phyloP scores from a whole-genome alignment of 177 flowering plant genomes.

The Vitis hybrid region DNA sequence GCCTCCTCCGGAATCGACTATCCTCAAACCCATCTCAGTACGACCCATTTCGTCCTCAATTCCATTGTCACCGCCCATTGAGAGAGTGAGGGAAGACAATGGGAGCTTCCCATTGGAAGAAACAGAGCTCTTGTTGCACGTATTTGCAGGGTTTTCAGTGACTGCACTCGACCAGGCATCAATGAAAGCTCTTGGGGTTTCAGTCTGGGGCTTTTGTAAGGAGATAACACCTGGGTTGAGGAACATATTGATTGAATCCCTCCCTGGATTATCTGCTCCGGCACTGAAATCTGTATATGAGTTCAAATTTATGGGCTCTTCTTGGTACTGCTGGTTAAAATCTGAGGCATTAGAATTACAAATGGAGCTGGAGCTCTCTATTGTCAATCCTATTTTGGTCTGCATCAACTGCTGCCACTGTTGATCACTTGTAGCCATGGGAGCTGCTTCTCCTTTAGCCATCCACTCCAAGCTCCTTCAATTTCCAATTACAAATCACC shows the following conservation, averaged over 20 bases:
- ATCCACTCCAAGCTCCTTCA: slow-evolving; percentile 37
- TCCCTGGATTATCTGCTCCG: not conserved
- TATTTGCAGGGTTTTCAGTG: not conserved
- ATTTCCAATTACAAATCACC: not conserved
- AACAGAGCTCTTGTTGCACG: slow-evolving; percentile 7
- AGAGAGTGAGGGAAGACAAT: slow-evolving; percentile 25
- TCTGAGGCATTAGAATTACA: not conserved
- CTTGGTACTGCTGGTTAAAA: slow-evolving; percentile 10
- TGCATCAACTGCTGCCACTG: slow-evolving; percentile 29
- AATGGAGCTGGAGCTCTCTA: not conserved
- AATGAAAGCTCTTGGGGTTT: slow-evolving; percentile 27
- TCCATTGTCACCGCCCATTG: slow-evolving; percentile 21
- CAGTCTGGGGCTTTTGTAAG: not conserved
- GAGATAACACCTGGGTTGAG: slow-evolving; percentile 15
- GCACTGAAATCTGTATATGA: slow-evolving; percentile 7
- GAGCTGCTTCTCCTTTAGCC: slow-evolving; percentile 15
- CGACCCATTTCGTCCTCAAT: slow-evolving; percentile 29
- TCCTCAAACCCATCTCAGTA: slow-evolving; percentile 22
- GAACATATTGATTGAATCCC: slow-evolving; percentile 1
- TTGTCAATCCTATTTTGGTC: slow-evolving; percentile 2
- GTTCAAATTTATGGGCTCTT: slow-evolving; percentile 15
- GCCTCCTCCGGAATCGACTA: not conserved
- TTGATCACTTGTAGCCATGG: slow-evolving; percentile 11
- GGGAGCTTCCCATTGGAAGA: slow-evolving; percentile 20
- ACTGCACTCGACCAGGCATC: slow-evolving; percentile 45